These are phyloP conservation scores for Gossypium davidsonii DNA, from an alignment of 441 rosid genomes.

Conservation along the genomic window DNA sequence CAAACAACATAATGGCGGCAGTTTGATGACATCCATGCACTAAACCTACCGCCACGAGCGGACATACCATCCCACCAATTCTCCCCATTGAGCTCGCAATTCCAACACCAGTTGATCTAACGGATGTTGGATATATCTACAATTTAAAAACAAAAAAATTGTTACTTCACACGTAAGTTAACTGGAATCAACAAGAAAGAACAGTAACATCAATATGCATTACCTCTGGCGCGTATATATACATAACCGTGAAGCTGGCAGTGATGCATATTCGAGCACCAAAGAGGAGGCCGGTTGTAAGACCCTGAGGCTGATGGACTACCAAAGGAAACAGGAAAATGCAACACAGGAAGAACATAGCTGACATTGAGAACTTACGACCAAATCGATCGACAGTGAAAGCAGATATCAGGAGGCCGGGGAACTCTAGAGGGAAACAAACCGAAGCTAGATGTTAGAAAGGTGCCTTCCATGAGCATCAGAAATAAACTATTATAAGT, in stretches of 20 bases:
- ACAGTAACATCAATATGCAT: neutral
- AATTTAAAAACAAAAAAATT: neutral
- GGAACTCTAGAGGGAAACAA: conserved; percentile 46
- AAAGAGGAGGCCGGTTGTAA: conserved; percentile 68
- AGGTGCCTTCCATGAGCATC: neutral
- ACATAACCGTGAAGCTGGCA: conserved; percentile 61
- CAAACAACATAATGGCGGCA: conserved; percentile 8
- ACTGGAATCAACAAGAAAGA: too few relatives aligned
- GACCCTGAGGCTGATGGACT: conserved; percentile 43
- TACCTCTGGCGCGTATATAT: conserved; percentile 90
- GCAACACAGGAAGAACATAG: conserved; percentile 60
- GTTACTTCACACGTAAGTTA: neutral
- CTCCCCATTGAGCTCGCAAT: conserved; percentile 79
- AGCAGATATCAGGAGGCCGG: conserved; percentile 71
- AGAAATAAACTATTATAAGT: neutral
- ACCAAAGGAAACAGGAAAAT: conserved; percentile 67
- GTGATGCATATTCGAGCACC: conserved; percentile 84
- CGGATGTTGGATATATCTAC: conserved; percentile 80
- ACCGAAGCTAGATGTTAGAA: conserved; percentile 16
- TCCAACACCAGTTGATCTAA: conserved; percentile 89
- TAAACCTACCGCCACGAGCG: conserved; percentile 82
- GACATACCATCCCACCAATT: conserved; percentile 83
- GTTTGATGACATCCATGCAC: conserved; percentile 80
- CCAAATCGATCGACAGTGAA: conserved; percentile 70
- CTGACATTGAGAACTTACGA: conserved; percentile 71